These are phyloP conservation scores for Brachypodium distachyon DNA, from an alignment of 202 grass and related monocot species.

Conservation along the genomic window DNA sequence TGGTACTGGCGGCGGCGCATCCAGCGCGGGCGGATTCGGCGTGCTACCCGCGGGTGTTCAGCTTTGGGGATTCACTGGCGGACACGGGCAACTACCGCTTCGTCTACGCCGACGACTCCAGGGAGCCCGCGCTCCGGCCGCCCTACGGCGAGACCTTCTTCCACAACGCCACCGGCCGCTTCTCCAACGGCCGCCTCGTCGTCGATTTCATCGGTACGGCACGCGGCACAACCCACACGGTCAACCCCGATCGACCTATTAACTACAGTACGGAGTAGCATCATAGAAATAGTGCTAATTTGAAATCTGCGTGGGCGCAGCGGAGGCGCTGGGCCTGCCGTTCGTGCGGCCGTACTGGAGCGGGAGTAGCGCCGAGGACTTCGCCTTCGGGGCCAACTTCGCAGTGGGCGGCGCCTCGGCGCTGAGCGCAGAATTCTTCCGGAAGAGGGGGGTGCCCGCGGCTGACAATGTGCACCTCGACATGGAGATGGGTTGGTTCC, in stretches of 20 bases:
- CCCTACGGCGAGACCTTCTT: constrained; percentile 45
- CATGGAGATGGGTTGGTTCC: constrained; percentile 57
- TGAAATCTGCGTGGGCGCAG: not conserved
- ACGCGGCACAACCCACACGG: too few species aligned
- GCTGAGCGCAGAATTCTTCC: constrained; percentile 32
- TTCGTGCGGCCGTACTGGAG: constrained; percentile 35
- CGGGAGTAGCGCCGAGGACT: constrained; percentile 20
- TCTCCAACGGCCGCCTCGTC: constrained; percentile 28
- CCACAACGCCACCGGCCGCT: constrained; percentile 30
- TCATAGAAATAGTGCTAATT: not conserved
- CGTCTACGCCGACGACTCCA: not conserved
- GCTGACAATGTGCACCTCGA: constrained; percentile 22
- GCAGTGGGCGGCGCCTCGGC: constrained; percentile 50
- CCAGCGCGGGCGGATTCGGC: not conserved
- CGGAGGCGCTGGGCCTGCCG: constrained; percentile 31
- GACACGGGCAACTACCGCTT: constrained; percentile 40
- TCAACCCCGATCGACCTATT: not conserved
- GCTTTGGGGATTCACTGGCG: constrained; percentile 51
- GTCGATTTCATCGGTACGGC: constrained; percentile 34
- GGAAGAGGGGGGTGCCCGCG: constrained; percentile 1
- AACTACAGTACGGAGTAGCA: too few species aligned
- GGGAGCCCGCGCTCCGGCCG: not conserved
- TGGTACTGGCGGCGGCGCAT: not conserved
- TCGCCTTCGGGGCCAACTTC: constrained; percentile 47
- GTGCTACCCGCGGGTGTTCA: constrained; percentile 37